Percentiles rank a stretch among this genome's conserved stretches.
phyloP scores from a whole-genome alignment of 139 green algal species.

The Edaphochlamys debaryana region DNA sequence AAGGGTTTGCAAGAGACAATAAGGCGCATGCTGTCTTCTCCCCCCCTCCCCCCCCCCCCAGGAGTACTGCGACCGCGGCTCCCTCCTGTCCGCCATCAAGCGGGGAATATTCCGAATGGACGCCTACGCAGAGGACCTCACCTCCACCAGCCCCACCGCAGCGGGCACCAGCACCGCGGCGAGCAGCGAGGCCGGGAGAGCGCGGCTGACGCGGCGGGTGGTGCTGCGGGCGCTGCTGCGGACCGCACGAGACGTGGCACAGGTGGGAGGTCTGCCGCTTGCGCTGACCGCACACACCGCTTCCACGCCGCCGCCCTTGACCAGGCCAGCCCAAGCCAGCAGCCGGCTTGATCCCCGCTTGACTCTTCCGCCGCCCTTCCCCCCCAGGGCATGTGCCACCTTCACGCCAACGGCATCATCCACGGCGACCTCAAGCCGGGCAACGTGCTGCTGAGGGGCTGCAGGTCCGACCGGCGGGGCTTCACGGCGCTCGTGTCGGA shows the following conservation, averaged over 20 bases:
- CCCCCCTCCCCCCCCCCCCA: too few species aligned
- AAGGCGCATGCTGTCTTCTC: too few species aligned
- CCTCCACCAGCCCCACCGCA: neutral
- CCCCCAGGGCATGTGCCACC: neutral
- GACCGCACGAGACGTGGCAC: neutral
- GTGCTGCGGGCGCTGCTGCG: constrained; percentile 7
- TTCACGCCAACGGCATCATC: neutral
- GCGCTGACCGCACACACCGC: neutral
- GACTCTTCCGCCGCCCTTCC: too few species aligned
- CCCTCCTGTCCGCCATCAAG: constrained; percentile 13
- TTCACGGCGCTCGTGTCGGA: constrained; percentile 19
- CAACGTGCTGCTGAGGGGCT: constrained; percentile 38
- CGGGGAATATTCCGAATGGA: constrained; percentile 8
- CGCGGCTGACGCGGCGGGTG: neutral
- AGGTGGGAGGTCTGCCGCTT: neutral
- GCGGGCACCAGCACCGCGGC: too few species aligned
- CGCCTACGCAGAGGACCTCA: neutral
- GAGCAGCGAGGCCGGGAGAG: neutral
- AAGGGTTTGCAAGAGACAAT: too few species aligned
- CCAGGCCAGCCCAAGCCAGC: neutral
- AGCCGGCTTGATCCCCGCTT: too few species aligned
- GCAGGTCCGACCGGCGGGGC: constrained; percentile 20
- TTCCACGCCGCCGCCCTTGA: neutral
- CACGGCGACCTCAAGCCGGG: constrained; percentile 21
- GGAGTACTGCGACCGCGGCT: constrained; percentile 30